Percentiles rank a stretch among this genome's conserved stretches.
phyloP scores from a whole-genome alignment of 2,329 filamentous ascomycete species.

The Paraconiothyrium brasiliense region DNA sequence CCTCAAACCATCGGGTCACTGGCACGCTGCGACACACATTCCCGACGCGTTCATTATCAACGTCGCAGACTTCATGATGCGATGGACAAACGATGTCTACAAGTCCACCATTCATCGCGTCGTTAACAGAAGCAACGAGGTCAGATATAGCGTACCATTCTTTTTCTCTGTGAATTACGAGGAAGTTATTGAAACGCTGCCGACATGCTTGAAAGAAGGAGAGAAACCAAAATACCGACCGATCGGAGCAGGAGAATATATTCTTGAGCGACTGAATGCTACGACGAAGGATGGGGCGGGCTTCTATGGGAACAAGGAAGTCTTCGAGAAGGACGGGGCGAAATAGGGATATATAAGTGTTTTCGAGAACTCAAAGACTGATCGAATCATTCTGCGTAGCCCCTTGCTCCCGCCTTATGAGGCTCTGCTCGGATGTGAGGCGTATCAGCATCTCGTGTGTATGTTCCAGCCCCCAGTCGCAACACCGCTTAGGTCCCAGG shows the following conservation, averaged over 20 bases:
- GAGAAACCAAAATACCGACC: slow-evolving; percentile 47
- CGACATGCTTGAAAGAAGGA: slow-evolving; percentile 47
- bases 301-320: slow-evolving; percentile 33
- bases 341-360: background rate
- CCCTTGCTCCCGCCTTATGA: background rate
- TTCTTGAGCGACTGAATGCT: slow-evolving; percentile 49
- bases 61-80: slow-evolving; percentile 61
- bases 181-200: slow-evolving; percentile 49
- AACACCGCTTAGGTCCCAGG: background rate
- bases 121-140: slow-evolving; percentile 51
- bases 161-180: slow-evolving; percentile 59
- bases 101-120: slow-evolving; percentile 61
- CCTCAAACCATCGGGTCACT: slow-evolving; percentile 40
- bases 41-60: slow-evolving; percentile 61
- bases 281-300: slow-evolving; percentile 44
- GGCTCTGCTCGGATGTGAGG: background rate
- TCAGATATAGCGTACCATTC: slow-evolving; percentile 58
- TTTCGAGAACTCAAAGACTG: no score
- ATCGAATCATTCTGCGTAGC: background rate
- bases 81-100: slow-evolving; percentile 61
- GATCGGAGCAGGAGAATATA: slow-evolving; percentile 52
- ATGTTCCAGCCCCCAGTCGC: slow-evolving; percentile 1
- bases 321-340: slow-evolving; percentile 15
- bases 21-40: slow-evolving; percentile 49
- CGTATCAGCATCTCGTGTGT: background rate